phyloP scores from a whole-genome alignment of 2,329 filamentous ascomycete species.

The Ophiosphaerella korrae region DNA sequence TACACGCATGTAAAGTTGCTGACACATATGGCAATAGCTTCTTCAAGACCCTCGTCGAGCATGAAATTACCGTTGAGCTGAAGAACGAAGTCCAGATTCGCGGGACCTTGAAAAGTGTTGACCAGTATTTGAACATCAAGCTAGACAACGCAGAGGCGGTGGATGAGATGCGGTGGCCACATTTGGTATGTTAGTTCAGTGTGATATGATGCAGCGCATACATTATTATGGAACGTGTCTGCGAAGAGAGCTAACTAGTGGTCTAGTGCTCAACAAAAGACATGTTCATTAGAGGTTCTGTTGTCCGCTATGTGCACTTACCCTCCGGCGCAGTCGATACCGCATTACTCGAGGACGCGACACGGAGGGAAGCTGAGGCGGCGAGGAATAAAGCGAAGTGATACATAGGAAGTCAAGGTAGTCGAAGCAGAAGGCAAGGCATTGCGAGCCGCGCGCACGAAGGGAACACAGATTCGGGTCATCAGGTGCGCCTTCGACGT shows the following conservation, averaged over 20 bases:
- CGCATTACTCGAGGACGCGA: slow-evolving; percentile 86
- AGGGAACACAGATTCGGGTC: no score
- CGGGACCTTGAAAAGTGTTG: slow-evolving; percentile 93
- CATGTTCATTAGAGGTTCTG: slow-evolving; percentile 91
- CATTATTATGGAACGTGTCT: no score
- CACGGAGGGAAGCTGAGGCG: slow-evolving; percentile 43
- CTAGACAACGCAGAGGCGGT: slow-evolving; percentile 92
- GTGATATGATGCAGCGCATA: no score
- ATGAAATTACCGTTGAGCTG: slow-evolving; percentile 96
- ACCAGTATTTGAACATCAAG: slow-evolving; percentile 99
- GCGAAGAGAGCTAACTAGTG: background rate
- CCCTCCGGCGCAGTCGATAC: slow-evolving; percentile 83
- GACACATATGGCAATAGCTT: slow-evolving; percentile 57
- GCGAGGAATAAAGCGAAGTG: slow-evolving; percentile 46
- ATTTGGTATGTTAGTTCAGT: slow-evolving; percentile 65
- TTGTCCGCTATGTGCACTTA: slow-evolving; percentile 90
- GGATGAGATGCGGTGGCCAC: slow-evolving; percentile 92
- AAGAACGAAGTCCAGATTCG: slow-evolving; percentile 99
- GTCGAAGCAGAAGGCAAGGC: background rate
- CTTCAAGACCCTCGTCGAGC: slow-evolving; percentile 98
- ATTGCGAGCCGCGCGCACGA: no score
- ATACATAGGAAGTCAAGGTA: slow-evolving; percentile 5
- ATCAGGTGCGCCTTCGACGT: no score
- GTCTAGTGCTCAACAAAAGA: slow-evolving; percentile 81
- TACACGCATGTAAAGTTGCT: background rate